These are phyloP conservation scores for Parathielavia hyrcaniae DNA, from an alignment of 495 filamentous ascomycete species.

Conservation along the genomic window DNA sequence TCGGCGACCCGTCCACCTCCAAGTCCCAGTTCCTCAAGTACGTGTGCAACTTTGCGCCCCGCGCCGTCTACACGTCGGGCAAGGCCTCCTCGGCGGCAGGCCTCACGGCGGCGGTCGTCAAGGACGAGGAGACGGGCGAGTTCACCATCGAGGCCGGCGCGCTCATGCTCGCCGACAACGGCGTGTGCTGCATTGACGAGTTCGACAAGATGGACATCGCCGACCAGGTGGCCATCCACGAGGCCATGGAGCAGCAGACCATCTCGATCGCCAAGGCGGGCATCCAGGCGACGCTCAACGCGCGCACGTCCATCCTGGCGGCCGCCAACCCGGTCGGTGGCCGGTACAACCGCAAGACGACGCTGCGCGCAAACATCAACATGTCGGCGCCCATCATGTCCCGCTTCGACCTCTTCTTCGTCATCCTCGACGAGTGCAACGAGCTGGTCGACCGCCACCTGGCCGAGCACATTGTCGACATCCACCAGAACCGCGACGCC, in stretches of 20 bases:
- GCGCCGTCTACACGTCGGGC: slow-evolving; percentile 94
- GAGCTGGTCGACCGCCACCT: slow-evolving; percentile 84
- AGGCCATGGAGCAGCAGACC: slow-evolving; percentile 99
- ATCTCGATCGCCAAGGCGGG: slow-evolving; percentile 99
- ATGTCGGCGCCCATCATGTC: slow-evolving; percentile 99
- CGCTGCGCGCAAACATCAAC: slow-evolving; percentile 90
- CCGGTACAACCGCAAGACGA: slow-evolving; percentile 92
- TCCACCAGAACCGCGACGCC: slow-evolving; percentile 86
- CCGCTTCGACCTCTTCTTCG: slow-evolving; percentile 98
- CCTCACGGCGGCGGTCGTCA: slow-evolving; percentile 95
- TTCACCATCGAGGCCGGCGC: slow-evolving; percentile 98
- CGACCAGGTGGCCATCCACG: slow-evolving; percentile 98
- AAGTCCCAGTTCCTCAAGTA: slow-evolving; percentile 99
- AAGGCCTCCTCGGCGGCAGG: slow-evolving; percentile 97
- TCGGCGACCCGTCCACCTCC: slow-evolving; percentile 95
- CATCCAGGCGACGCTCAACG: slow-evolving; percentile 97
- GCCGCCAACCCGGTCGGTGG: slow-evolving; percentile 96
- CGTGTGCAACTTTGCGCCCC: slow-evolving; percentile 89
- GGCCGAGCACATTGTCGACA: slow-evolving; percentile 87
- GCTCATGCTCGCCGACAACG: slow-evolving; percentile 94
- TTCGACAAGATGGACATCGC: slow-evolving; percentile 99
- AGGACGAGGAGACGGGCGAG: slow-evolving; percentile 96
- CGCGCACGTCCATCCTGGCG: slow-evolving; percentile 87
- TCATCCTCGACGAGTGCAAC: slow-evolving; percentile 95
- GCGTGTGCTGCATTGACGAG: slow-evolving; percentile 97